Percentiles rank a stretch among this genome's conserved stretches.
These are phyloP conservation scores for Moringa oleifera DNA, from an alignment of 345 rosid genomes.

Conservation along the genomic window DNA sequence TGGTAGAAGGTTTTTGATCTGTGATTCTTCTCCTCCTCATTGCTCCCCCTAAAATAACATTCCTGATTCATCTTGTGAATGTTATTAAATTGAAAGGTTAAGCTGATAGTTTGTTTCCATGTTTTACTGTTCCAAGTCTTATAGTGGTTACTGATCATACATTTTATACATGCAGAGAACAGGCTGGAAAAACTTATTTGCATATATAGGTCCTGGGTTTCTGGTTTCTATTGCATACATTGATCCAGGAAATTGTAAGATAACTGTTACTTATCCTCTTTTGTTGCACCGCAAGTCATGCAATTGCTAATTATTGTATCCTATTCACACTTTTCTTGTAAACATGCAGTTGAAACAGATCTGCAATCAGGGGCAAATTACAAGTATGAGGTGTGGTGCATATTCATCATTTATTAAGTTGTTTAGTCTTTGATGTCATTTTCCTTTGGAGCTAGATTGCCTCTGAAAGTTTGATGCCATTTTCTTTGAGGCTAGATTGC, in stretches of 20 bases:
- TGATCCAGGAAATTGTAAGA: constrained; percentile 97
- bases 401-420: constrained; percentile 7
- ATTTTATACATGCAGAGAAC: constrained; percentile 45
- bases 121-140: not conserved
- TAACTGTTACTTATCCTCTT: not conserved
- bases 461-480: not conserved
- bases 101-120: not conserved
- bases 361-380: constrained; percentile 86
- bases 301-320: not conserved
- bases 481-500: not conserved
- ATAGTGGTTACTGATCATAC: not conserved
- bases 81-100: constrained; percentile 1
- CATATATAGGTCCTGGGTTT: constrained; percentile 94
- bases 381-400: constrained; percentile 80
- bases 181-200: constrained; percentile 90
- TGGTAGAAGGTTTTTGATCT: too few relatives aligned
- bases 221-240: constrained; percentile 94
- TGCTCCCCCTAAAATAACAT: not conserved
- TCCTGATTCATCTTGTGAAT: not conserved
- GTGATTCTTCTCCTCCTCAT: not conserved
- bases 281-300: constrained; percentile 2
- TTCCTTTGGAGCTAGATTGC: not conserved
- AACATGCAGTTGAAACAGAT: constrained; percentile 87
- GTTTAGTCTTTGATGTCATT: not conserved
- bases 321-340: constrained; percentile 16